Evolutionary conservation across 2,329 filamentous ascomycete species (phyloP), one percentile per base, ranked within the genome.

Genomic region (Alternaria alternata): DNA sequence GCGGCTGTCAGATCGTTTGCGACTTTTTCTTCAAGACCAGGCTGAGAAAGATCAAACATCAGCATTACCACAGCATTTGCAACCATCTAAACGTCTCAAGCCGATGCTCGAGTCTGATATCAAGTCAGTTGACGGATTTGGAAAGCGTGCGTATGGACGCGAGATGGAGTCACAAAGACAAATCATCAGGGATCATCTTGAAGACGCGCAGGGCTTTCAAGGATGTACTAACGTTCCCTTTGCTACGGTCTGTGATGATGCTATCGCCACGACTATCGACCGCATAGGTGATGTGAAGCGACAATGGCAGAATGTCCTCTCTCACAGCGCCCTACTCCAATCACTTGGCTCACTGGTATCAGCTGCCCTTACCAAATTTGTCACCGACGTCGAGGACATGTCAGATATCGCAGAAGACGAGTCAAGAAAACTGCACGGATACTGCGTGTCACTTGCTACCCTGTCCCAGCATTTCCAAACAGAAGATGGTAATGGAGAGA

Each of bases 91-190:
- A 7, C 73, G 80, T 14, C 73, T 85, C 2, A 82, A 81, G 36
- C 73, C 84, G 0, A 81, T 81, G 46, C 77, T 89, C n/a, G 80
- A 82, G 32, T 68, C 80, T 14, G 87, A 89, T 67, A 80, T 87
- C 57, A 82, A 83, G 57, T 79, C 82, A 1, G 81, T 89, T 20
- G 84, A 88, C 59, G 82, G 80, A 51, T 89, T 88, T 64, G 86
- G 85, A 43, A 87, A 87, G 70, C 75, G 85, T 30, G 86, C 86
- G 2, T 90, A 90, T 66, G 84, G 85, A 61, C 84, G 84, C 55
- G 88, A 89, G 73, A 88, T 90, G 86, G 87, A 89, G 55, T 84
- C 84, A 2, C 88, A 90, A 66, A 81, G 87, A 54, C 88, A 86
- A 2, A 87, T 89, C 62, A 77, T 89, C 12, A 81, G 81, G 20